Evolutionary conservation across 805 yeast genomes (phyloP).

Genomic region (Cyberlindnera mycetangii): DNA sequence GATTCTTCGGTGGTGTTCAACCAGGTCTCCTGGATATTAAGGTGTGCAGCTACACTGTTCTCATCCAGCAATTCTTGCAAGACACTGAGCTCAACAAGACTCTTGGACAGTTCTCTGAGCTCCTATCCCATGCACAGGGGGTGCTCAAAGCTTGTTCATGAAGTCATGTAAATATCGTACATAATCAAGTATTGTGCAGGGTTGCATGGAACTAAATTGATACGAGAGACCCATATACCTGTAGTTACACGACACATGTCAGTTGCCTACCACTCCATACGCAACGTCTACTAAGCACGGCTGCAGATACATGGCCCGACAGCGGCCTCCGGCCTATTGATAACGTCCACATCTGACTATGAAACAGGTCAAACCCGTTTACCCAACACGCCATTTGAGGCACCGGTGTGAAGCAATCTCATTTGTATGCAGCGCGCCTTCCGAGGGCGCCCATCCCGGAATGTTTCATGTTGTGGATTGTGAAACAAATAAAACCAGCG

Average conservation of each 20-base stretch:
- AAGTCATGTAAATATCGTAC: no score
- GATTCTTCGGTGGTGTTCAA: slow-evolving; percentile 15
- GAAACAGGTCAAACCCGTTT: background rate
- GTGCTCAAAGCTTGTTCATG: slow-evolving; percentile 15
- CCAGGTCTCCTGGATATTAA: slow-evolving; percentile 32
- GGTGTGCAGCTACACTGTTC: slow-evolving; percentile 31
- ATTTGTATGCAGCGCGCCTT: background rate
- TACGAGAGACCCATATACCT: no score
- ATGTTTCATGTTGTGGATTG: slow-evolving; percentile 18
- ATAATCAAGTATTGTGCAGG: no score
- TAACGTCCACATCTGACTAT: background rate
- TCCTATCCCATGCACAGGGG: slow-evolving; percentile 19
- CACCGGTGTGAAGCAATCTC: background rate
- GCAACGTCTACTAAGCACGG: background rate
- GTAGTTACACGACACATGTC: no score
- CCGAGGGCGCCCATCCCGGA: slow-evolving; percentile 13
- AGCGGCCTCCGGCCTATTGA: no score
- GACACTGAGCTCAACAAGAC: slow-evolving; percentile 3
- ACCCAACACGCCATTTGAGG: background rate
- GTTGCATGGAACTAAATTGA: no score
- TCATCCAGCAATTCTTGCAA: slow-evolving; percentile 24
- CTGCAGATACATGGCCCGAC: background rate
- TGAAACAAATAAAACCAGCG: slow-evolving; percentile 13
- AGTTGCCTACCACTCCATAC: no score
- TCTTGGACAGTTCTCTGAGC: slow-evolving; percentile 9